Conservation (phyloP, 78 protist species). For the Dictyostelium firmibasis region DNA sequence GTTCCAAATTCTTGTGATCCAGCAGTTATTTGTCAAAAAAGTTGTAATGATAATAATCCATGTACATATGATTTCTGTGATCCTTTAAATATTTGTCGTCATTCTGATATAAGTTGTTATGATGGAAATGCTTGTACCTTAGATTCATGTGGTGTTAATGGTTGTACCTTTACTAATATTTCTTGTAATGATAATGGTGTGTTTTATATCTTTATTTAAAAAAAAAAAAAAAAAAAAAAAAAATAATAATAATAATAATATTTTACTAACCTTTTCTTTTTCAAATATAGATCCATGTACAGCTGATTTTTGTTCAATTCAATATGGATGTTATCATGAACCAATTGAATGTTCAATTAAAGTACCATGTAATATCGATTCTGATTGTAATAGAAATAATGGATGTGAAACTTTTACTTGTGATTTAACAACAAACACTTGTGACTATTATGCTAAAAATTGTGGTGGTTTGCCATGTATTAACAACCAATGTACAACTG, state of each 20-base stretch:
- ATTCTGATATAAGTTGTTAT: neutral
- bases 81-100: neutral
- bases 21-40: neutral
- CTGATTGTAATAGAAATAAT: neutral
- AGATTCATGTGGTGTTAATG: neutral
- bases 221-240: too few relatives aligned
- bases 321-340: neutral
- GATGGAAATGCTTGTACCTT: neutral
- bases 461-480: slow-evolving; percentile 8
- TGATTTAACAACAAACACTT: neutral
- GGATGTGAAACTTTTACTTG: slow-evolving; percentile 20
- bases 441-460: neutral
- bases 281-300: neutral
- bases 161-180: neutral
- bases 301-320: neutral
- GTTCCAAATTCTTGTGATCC: slow-evolving; percentile 17
- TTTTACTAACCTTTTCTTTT: neutral
- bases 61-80: slow-evolving; percentile 14
- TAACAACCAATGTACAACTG: slow-evolving; percentile 1
- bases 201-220: neutral
- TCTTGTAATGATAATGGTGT: neutral
- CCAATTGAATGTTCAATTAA: slow-evolving; percentile 23
- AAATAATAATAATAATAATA: too few relatives aligned
- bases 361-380: neutral
- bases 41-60: slow-evolving; percentile 1